A percentile compares a stretch with the other conserved stretches of the same genome.
Conservation (phyloP, 805 yeast genomes). For the Torulaspora indica region DNA sequence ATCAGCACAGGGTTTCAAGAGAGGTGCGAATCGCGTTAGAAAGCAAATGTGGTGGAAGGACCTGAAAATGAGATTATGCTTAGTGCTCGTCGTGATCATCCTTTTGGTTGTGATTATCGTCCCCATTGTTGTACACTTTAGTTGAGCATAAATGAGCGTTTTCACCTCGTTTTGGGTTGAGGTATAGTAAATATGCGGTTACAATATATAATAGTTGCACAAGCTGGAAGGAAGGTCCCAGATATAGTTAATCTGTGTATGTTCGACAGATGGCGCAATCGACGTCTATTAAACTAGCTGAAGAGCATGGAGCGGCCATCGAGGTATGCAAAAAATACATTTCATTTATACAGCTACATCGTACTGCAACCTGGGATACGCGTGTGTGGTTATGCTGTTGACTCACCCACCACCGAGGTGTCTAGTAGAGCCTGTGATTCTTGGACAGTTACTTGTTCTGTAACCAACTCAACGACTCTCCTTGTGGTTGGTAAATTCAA, state of each 20-base stretch:
- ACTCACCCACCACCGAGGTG: slow-evolving; percentile 7
- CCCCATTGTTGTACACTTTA: slow-evolving; percentile 88
- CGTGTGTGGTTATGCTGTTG: not conserved
- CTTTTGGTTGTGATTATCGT: slow-evolving; percentile 82
- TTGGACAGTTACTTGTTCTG: slow-evolving; percentile 73
- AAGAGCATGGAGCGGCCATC: not conserved
- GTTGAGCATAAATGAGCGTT: slow-evolving; percentile 21
- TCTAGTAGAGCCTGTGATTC: slow-evolving; percentile 34
- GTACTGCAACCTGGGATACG: not conserved
- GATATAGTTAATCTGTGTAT: not conserved
- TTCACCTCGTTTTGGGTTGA: slow-evolving; percentile 2
- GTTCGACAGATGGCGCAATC: not conserved
- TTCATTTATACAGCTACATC: slow-evolving; percentile 4
- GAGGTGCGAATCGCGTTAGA: slow-evolving; percentile 95
- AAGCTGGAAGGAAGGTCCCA: not conserved
- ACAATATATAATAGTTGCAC: slow-evolving; percentile 4
- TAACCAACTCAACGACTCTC: slow-evolving; percentile 81
- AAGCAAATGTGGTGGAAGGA: slow-evolving; percentile 99
- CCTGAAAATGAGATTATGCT: slow-evolving; percentile 90
- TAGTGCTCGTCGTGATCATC: slow-evolving; percentile 73
- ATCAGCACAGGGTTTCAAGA: slow-evolving; percentile 88
- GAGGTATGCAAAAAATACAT: slow-evolving; percentile 3
- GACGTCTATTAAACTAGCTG: no score
- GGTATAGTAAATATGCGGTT: slow-evolving; percentile 5
- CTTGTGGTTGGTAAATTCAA: slow-evolving; percentile 83